phyloP scores from a whole-genome alignment of 192 early-diverging fungal genomes.

The Podila minutissima region DNA sequence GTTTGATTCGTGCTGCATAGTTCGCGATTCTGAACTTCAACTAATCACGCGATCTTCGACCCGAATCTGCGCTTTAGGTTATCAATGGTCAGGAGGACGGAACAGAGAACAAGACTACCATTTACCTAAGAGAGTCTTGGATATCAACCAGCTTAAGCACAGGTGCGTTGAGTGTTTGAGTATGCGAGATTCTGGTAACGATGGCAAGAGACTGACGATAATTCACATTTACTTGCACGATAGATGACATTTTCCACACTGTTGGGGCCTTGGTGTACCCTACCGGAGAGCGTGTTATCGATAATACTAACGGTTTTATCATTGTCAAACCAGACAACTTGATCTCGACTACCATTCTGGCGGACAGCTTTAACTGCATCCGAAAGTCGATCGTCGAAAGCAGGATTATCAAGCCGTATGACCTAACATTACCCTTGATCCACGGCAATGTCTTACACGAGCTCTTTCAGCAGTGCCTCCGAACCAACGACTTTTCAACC shows the following conservation, averaged over 20 bases:
- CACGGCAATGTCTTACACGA: slow-evolving; percentile 87
- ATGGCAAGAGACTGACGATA: too few relatives aligned
- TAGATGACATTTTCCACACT: slow-evolving; percentile 77
- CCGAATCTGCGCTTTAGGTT: background rate
- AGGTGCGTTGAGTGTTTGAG: background rate
- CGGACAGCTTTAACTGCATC: slow-evolving; percentile 81
- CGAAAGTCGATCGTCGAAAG: slow-evolving; percentile 83
- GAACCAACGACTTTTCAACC: slow-evolving; percentile 67
- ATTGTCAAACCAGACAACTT: slow-evolving; percentile 87
- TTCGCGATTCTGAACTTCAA: background rate
- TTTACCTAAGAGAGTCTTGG: slow-evolving; percentile 32
- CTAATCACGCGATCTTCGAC: background rate
- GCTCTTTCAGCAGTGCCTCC: slow-evolving; percentile 76
- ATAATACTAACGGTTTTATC: slow-evolving; percentile 66
- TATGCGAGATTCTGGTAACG: too few relatives aligned
- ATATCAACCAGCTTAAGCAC: background rate
- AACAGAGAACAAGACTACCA: background rate
- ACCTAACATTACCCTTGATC: slow-evolving; percentile 65
- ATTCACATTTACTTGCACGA: too few relatives aligned
- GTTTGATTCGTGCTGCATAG: too few relatives aligned
- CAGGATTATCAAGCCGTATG: slow-evolving; percentile 57
- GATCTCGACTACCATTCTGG: slow-evolving; percentile 77
- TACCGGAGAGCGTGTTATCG: slow-evolving; percentile 58
- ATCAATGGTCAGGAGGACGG: background rate
- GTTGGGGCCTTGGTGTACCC: slow-evolving; percentile 39